These are phyloP conservation scores for Ormosia semicastrata DNA, from an alignment of 306 rosid species.

Conservation along the genomic window DNA sequence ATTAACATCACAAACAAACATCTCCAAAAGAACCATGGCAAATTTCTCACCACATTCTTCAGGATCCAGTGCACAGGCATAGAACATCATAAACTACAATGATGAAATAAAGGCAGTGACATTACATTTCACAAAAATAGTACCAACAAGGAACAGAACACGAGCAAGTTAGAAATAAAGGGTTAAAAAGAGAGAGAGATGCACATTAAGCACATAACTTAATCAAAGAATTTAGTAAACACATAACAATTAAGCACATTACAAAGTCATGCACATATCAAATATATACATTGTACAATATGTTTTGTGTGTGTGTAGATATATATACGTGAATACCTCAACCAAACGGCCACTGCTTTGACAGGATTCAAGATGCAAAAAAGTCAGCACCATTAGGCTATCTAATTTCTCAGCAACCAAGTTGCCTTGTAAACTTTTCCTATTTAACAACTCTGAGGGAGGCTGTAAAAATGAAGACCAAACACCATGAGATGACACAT, in stretches of 20 bases:
- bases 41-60: slow-evolving; percentile 71
- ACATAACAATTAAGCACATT: background rate
- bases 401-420: too few relatives aligned
- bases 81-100: slow-evolving; percentile 83
- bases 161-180: background rate
- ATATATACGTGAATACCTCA: slow-evolving; percentile 55
- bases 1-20: too few relatives aligned
- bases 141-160: background rate
- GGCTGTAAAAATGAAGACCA: too few relatives aligned
- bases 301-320: background rate
- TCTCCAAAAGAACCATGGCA: slow-evolving; percentile 60
- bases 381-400: too few relatives aligned
- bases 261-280: background rate
- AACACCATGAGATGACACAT: too few relatives aligned
- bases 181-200: too few relatives aligned
- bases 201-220: slow-evolving; percentile 78
- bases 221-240: slow-evolving; percentile 14
- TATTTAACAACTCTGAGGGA: too few relatives aligned
- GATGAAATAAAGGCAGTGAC: slow-evolving; percentile 1
- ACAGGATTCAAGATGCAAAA: slow-evolving; percentile 77
- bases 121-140: slow-evolving; percentile 4
- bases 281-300: background rate
- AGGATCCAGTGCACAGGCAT: slow-evolving; percentile 86
- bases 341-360: slow-evolving; percentile 68
- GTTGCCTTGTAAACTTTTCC: too few relatives aligned